Evolutionary conservation across 106 monocot genomes (phyloP).

Genomic region (Platanthera guangdongensis): DNA sequence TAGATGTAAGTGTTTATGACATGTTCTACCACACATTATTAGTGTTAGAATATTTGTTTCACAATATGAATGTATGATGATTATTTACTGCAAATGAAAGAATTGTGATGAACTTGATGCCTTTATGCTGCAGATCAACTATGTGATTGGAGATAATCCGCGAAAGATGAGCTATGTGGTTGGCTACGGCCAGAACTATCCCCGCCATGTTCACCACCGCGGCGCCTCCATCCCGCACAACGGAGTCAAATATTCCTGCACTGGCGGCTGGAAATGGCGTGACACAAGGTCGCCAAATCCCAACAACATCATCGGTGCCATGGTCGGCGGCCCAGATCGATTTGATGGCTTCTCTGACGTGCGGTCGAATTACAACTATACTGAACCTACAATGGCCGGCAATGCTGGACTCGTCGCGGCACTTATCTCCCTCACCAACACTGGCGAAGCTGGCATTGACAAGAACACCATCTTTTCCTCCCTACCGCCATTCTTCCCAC

Average conservation of each 20-base stretch:
- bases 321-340: conserved; percentile 68
- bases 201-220: conserved; percentile 62
- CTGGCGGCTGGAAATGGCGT: conserved; percentile 62
- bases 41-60: no score
- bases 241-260: conserved; percentile 54
- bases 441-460: conserved; percentile 33
- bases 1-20: background rate
- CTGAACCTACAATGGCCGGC: conserved; percentile 67
- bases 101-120: no score
- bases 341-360: conserved; percentile 45
- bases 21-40: background rate
- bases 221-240: conserved; percentile 65
- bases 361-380: conserved; percentile 29
- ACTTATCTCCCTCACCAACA: conserved; percentile 40
- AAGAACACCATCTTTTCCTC: conserved; percentile 59
- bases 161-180: conserved; percentile 80
- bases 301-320: conserved; percentile 55
- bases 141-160: conserved; percentile 69
- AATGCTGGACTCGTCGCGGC: conserved; percentile 80
- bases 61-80: no score
- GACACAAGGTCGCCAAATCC: conserved; percentile 40
- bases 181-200: conserved; percentile 62
- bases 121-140: conserved; percentile 32
- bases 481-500: conserved; percentile 46
- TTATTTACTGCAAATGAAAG: no score